Evolutionary conservation across 2,329 filamentous ascomycete genomes (phyloP), one percentile per base, ranked within the genome.

Genomic region (Tolypocladium endophyticum): DNA sequence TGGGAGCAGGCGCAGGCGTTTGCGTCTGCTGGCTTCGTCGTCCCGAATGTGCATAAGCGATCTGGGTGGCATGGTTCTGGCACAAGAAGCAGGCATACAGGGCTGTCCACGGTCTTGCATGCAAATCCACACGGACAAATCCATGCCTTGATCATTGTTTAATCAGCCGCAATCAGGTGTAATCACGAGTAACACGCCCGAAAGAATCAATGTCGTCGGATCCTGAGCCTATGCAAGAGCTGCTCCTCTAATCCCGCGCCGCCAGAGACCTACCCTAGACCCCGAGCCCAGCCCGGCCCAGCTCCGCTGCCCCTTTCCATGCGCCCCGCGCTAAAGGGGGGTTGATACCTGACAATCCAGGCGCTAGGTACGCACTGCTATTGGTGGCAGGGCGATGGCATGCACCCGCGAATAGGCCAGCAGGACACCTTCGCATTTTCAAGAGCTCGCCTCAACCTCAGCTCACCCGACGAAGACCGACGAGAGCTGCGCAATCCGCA

Each of bases 281-380:
- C 25, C 3, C 25, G 14, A 30, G 9, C 28, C 28, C 16, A 47
- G 23, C 45, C n/a, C n/a, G n/a, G n/a, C n/a, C n/a, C 23, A 18
- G 7, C 18, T 52, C 28, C 2, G 25, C 47, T 12, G 23, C 50
- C 47, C 50, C 28, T 53, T 33, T 35, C 50, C 28, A 20, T 2
- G 9, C 39, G 50, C 50, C 50, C 50, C 50, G 50, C 50, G 50
- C 50, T 35, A 23, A 55, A 56, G 45, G 52, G 28, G 45, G 35
- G 25, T 61, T 59, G 62, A 62, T 58, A 59, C 63, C 63, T 63
- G 58, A 62, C 16, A 60, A 58, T 41, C 58, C 55, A 64, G 63
- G 63, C 63, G 23, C 53, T n/a, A 36, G 35, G 28, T 16, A 11
- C 28, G 39, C 11, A 18, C 53, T 28, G 23, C 36, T n/a, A 53